Base-by-base conservation (phyloP, 1,284 basidiomycete species). In the Neonothopanus nambi region DNA sequence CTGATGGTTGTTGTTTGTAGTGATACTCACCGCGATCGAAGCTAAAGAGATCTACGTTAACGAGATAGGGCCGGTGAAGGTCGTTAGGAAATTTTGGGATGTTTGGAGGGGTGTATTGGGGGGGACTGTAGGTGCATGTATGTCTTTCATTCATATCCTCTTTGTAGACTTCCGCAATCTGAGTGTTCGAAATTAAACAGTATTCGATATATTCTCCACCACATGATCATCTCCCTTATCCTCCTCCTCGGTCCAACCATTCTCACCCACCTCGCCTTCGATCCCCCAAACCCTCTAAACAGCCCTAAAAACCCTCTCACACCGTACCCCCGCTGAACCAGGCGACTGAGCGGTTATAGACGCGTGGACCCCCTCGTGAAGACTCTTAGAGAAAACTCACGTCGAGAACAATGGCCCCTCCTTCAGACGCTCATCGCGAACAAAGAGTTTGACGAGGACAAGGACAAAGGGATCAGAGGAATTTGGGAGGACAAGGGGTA, bases 271-370 rank as follows among this genome's bases (percentile, higher is more conserved):
- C n/a, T n/a, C n/a, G n/a, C n/a, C n/a, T n/a, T n/a, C n/a, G n/a
- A n/a, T n/a, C n/a, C n/a, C n/a, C n/a, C n/a, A n/a, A n/a, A n/a
- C n/a, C n/a, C n/a, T n/a, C n/a, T n/a, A n/a, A n/a, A n/a, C n/a
- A n/a, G n/a, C n/a, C n/a, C n/a, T n/a, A n/a, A n/a, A n/a, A n/a
- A n/a, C n/a, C n/a, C n/a, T n/a, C n/a, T n/a, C n/a, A n/a, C n/a
- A n/a, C n/a, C n/a, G n/a, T n/a, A n/a, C n/a, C n/a, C n/a, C n/a
- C n/a, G n/a, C n/a, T n/a, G n/a, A n/a, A n/a, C n/a, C n/a, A n/a
- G n/a, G n/a, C n/a, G 80, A 83, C 62, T 71, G 80, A 11, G 84
- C 80, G 0, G 61, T 83, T 36, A 71, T 84, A 18, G 81, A 84
- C 48, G 74, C 81, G 0, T 70, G 1, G 55, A 61, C 15, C 80